Conservation (phyloP, 768 basidiomycete species). For the Lactarius sp. region DNA sequence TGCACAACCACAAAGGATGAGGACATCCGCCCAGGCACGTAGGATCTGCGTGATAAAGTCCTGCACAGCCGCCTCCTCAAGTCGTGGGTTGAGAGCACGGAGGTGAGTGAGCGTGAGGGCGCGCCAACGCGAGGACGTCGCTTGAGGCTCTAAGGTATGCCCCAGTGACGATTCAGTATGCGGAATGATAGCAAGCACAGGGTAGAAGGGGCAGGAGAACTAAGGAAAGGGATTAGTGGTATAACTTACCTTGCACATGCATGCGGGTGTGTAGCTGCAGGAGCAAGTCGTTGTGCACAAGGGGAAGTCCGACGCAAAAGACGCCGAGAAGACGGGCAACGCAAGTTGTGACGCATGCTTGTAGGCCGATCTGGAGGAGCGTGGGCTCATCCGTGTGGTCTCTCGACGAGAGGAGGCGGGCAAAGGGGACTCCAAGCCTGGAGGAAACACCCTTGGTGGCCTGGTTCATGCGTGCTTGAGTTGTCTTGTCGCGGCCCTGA, state of each 20-base stretch:
- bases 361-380: conserved; percentile 69
- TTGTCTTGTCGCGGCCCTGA: conserved; percentile 37
- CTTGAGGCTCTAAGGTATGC: conserved; percentile 56
- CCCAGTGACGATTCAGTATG: conserved; percentile 13
- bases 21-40: conserved; percentile 65
- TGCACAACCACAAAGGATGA: conserved; percentile 56
- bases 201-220: conserved; percentile 24
- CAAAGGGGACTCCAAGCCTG: conserved; percentile 59
- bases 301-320: conserved; percentile 71
- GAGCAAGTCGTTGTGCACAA: conserved; percentile 62
- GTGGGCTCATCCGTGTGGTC: conserved; percentile 75
- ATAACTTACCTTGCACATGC: conserved; percentile 44
- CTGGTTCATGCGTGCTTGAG: conserved; percentile 42
- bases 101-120: conserved; percentile 67
- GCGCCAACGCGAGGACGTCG: conserved; percentile 73
- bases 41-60: conserved; percentile 72
- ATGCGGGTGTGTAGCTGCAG: conserved; percentile 58
- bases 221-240: background rate
- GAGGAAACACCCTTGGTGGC: conserved; percentile 56
- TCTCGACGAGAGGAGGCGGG: conserved; percentile 53
- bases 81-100: conserved; percentile 58
- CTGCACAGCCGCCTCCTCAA: conserved; percentile 60
- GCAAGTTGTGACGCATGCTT: conserved; percentile 64
- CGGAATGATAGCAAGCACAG: conserved; percentile 21
- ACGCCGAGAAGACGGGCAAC: conserved; percentile 61